These are phyloP conservation scores for Pinus taeda DNA, from an alignment of 75 land plant genomes.

Conservation along the genomic window DNA sequence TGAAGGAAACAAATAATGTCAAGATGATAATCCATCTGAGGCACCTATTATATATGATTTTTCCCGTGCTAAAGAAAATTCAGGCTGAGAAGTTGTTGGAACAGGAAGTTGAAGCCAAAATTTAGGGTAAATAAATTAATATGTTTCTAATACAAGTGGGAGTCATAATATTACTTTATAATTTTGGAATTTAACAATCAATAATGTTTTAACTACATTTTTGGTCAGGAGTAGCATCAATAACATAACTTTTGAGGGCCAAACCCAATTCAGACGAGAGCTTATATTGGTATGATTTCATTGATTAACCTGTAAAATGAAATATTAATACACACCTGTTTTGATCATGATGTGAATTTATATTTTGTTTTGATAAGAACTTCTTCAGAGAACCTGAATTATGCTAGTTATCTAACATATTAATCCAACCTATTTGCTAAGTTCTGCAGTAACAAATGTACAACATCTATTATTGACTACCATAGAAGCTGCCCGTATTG, in stretches of 20 bases:
- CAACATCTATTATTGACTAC: slow-evolving; percentile 24
- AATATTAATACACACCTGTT: background rate
- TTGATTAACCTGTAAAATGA: background rate
- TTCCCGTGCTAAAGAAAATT: slow-evolving; percentile 23
- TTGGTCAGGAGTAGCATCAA: slow-evolving; percentile 15
- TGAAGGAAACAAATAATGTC: background rate
- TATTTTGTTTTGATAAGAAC: slow-evolving; percentile 5
- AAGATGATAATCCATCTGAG: slow-evolving; percentile 17
- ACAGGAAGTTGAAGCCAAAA: slow-evolving; percentile 21
- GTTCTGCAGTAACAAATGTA: slow-evolving; percentile 26
- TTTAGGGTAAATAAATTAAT: slow-evolving; percentile 15
- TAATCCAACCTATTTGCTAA: background rate
- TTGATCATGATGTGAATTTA: background rate
- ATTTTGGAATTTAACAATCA: background rate
- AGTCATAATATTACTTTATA: background rate
- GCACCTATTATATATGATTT: slow-evolving; percentile 20
- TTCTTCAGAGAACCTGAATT: background rate
- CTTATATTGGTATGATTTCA: slow-evolving; percentile 19
- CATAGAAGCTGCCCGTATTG: slow-evolving; percentile 27
- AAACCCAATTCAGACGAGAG: slow-evolving; percentile 23
- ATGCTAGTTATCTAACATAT: background rate
- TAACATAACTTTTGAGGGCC: slow-evolving; percentile 12
- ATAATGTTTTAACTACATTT: background rate
- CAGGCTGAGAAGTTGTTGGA: slow-evolving; percentile 26
- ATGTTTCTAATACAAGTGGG: background rate